Conservation (phyloP, 305 asterid genomes). For the Ilex paraguariensis region DNA sequence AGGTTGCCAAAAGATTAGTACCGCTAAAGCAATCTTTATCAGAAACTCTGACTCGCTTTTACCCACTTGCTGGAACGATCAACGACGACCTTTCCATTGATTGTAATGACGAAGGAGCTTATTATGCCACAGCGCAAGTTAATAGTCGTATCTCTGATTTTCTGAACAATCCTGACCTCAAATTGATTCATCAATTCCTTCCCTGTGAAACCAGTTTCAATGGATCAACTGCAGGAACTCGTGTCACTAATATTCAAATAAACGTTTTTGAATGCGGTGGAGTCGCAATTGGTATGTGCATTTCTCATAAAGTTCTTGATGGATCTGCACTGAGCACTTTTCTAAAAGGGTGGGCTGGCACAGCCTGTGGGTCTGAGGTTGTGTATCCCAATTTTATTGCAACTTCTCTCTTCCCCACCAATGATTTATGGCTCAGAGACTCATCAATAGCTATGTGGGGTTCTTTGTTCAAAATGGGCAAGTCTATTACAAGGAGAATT, state of each 20-base stretch:
- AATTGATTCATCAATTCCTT: slow-evolving; percentile 29
- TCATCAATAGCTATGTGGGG: slow-evolving; percentile 54
- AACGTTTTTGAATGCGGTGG: slow-evolving; percentile 69
- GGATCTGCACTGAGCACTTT: slow-evolving; percentile 55
- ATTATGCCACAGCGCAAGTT: slow-evolving; percentile 36
- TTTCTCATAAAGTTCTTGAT: slow-evolving; percentile 64
- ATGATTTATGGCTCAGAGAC: slow-evolving; percentile 41
- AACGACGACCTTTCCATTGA: slow-evolving; percentile 41
- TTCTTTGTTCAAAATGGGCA: slow-evolving; percentile 52
- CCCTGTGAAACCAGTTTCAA: slow-evolving; percentile 32
- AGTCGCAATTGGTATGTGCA: slow-evolving; percentile 56
- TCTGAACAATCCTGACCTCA: slow-evolving; percentile 41
- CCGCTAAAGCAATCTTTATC: slow-evolving; percentile 46
- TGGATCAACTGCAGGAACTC: slow-evolving; percentile 22
- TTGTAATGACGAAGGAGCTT: slow-evolving; percentile 59
- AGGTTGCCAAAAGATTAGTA: slow-evolving; percentile 22
- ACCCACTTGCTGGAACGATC: slow-evolving; percentile 60
- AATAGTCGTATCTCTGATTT: slow-evolving; percentile 24
- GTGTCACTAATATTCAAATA: slow-evolving; percentile 49
- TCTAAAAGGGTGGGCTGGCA: slow-evolving; percentile 47
- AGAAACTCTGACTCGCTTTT: slow-evolving; percentile 34
- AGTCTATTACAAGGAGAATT: slow-evolving; percentile 50
- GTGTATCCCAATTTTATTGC: slow-evolving; percentile 41
- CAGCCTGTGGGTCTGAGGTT: slow-evolving; percentile 11
- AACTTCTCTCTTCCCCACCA: slow-evolving; percentile 40